Conservation (phyloP, 169 alveolate species). For the Neospora caninum region DNA sequence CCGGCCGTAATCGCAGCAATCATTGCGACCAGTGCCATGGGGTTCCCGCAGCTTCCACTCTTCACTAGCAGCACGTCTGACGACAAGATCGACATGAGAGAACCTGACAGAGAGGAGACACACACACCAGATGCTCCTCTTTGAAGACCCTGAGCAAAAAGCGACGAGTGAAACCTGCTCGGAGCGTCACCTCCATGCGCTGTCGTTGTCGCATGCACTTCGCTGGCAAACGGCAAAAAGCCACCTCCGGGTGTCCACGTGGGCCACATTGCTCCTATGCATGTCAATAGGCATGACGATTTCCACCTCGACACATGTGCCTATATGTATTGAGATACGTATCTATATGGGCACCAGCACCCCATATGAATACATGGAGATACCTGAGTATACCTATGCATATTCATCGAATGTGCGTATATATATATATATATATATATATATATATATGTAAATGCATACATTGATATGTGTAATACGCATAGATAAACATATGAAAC, state of each 20-base stretch:
- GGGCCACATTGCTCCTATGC: not conserved
- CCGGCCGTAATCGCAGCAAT: conserved; percentile 32
- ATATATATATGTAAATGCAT: no score
- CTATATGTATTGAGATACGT: not conserved
- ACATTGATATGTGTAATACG: no score
- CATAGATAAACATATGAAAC: no score
- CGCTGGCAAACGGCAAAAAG: no score
- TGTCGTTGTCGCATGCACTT: no score
- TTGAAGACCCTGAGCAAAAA: no score
- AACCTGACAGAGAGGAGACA: not conserved
- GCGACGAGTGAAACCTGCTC: not conserved
- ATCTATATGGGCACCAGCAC: no score
- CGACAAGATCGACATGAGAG: conserved; percentile 37
- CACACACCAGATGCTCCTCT: no score
- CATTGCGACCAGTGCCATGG: conserved; percentile 30
- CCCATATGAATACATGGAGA: no score
- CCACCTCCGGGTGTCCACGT: not conserved
- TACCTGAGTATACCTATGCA: no score
- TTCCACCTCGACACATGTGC: not conserved
- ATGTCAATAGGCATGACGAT: not conserved
- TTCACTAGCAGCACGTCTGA: conserved; percentile 62
- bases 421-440: no score
- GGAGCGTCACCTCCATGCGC: not conserved
- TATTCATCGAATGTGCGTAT: no score
- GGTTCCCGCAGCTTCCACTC: conserved; percentile 60